Base-by-base conservation (phyloP, 2,329 filamentous ascomycete genomes). In the Paecilomyces niveus region DNA sequence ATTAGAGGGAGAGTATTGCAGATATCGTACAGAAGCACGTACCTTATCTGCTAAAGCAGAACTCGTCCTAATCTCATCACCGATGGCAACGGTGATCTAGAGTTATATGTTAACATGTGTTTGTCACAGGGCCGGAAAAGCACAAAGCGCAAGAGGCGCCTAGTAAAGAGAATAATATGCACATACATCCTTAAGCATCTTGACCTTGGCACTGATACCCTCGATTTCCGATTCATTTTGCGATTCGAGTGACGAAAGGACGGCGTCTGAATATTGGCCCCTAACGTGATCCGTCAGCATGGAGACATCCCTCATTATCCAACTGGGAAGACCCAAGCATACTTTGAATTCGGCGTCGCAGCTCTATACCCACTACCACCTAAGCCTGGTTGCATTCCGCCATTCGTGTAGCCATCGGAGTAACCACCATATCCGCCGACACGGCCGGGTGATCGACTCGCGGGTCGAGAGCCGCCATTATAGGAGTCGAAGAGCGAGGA, bases 191-290 rank as follows among this genome's bases (percentile, higher is more conserved):
- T 97, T 97, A 67, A 97, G 73, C 79, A 92, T 85, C 78, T 83
- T 86, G 61, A 97, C 93, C 76, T 96, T 97, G 64, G 89, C 89
- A 65, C 90, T 83, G 70, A 97, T 92, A n/a, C 92, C 91, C 61
- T 91, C 89, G 10, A 97, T 87, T 68, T 97, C 88, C 59, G 85
- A 82, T 66, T 97, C 92, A 71, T 97, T 97, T 78, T 99, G 94
- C 69, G 89, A 93, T 79, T 99, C 94, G 61, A 99, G 83, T 77
- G 96, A 92, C 72, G 90, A 91, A 56, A 99, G 83, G 54, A 96
- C 91, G 21, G 92, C 89, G 68, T 95, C 89, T 71, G 89, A 93
- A 74, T 97, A 97, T 73, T 97, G 92, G 13, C 93, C 93, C 71
- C 88, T 90, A 64, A 64, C 53, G 18, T 58, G 56, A 55, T 57